Percentiles rank a stretch among this genome's conserved stretches.
phyloP scores from a whole-genome alignment of 768 basidiomycete genomes.

The Boletales sp. region DNA sequence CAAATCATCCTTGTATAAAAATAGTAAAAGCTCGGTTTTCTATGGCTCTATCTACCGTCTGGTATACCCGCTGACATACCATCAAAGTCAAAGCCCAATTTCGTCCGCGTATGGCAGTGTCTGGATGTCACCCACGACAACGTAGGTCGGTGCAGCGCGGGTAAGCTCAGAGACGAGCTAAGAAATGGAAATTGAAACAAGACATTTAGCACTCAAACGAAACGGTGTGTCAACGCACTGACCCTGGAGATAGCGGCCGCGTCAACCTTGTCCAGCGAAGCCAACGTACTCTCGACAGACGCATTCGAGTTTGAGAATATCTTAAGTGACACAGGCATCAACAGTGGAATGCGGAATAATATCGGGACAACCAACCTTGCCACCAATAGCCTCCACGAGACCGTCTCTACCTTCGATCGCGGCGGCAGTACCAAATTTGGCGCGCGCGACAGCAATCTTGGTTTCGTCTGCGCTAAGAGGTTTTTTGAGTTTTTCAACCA shows the following conservation, averaged over 20 bases:
- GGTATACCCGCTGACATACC: conserved; percentile 15
- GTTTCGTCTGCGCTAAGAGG: conserved; percentile 64
- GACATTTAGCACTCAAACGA: background rate
- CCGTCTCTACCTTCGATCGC: conserved; percentile 69
- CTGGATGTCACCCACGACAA: conserved; percentile 77
- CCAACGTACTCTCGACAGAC: conserved; percentile 59
- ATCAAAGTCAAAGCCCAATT: conserved; percentile 58
- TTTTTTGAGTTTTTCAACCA: conserved; percentile 61
- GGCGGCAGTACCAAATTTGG: conserved; percentile 79
- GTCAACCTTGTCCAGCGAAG: conserved; percentile 68
- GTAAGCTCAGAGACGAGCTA: conserved; percentile 62
- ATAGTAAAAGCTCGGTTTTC: conserved; percentile 4
- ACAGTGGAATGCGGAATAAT: conserved; percentile 3
- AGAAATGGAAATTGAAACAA: background rate
- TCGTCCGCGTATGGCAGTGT: conserved; percentile 82
- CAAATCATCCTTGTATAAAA: background rate
- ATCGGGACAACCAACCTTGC: conserved; percentile 47
- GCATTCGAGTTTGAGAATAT: conserved; percentile 55
- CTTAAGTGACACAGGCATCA: conserved; percentile 33
- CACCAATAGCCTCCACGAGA: conserved; percentile 54
- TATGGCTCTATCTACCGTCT: conserved; percentile 15
- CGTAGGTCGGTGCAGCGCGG: conserved; percentile 78
- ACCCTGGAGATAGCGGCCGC: conserved; percentile 71
- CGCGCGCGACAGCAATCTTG: conserved; percentile 79
- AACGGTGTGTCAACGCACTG: background rate